Conservation (phyloP, 2,329 filamentous ascomycete genomes). For the Cercospora zeae-maydis region DNA sequence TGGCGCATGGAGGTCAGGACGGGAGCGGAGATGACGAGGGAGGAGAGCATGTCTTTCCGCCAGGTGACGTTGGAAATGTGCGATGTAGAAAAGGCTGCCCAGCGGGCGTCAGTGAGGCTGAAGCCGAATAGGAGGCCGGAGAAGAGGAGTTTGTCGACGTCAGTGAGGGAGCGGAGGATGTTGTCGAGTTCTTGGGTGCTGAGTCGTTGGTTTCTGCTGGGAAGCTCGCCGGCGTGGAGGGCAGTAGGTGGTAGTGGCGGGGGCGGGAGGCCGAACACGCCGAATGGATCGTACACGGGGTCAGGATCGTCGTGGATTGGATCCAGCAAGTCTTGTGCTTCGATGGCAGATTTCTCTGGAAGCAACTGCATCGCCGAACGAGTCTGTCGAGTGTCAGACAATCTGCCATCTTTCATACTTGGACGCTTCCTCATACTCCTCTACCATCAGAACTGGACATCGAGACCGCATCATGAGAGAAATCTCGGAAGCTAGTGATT, state of each 20-base stretch:
- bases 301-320: background rate
- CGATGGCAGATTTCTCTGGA: background rate
- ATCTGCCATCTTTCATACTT: background rate
- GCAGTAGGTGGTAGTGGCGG: background rate
- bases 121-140: conserved; percentile 3
- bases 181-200: background rate
- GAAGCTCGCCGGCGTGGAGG: background rate
- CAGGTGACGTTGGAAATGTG: background rate
- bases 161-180: background rate
- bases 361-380: background rate
- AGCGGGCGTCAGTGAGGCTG: background rate
- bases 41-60: background rate
- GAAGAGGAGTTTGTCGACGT: conserved; percentile 7
- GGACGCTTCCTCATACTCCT: background rate
- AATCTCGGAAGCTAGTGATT: background rate
- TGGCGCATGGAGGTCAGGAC: background rate
- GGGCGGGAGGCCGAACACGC: background rate
- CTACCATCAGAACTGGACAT: background rate
- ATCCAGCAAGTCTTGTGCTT: background rate
- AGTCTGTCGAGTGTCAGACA: background rate
- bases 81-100: conserved; percentile 1
- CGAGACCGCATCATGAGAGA: background rate
- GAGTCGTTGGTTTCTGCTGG: background rate
- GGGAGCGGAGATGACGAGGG: conserved; percentile 2
- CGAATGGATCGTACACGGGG: background rate